These are phyloP conservation scores for Ehretia macrophylla DNA, from an alignment of 257 asterid genomes.

Conservation along the genomic window DNA sequence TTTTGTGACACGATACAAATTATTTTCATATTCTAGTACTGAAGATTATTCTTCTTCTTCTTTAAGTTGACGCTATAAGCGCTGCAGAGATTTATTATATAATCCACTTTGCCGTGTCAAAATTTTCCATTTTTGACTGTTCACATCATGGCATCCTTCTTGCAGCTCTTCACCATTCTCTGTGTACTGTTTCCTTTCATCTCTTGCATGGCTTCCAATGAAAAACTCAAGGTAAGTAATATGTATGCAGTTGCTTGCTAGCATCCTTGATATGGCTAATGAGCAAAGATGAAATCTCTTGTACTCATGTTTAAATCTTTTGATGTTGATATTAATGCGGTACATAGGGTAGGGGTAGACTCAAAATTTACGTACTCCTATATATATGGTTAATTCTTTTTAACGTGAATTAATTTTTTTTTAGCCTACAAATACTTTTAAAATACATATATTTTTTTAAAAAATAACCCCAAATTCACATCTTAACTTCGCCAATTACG, in stretches of 20 bases:
- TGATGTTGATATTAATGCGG: too few species aligned
- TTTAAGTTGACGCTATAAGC: not conserved
- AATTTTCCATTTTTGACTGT: not conserved
- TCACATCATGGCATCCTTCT: not conserved
- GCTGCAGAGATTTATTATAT: not conserved
- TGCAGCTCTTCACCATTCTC: not conserved
- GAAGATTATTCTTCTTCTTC: constrained; percentile 7
- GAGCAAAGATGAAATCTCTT: too few species aligned
- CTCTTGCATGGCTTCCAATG: not conserved
- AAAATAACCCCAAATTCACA: too few species aligned
- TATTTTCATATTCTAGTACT: not conserved
- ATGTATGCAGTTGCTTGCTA: not conserved
- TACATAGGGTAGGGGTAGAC: too few species aligned
- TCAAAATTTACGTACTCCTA: too few species aligned
- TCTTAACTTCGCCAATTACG: too few species aligned
- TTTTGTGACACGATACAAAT: not conserved
- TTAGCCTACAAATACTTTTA: not conserved
- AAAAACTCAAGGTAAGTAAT: not conserved
- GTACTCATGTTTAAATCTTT: too few species aligned
- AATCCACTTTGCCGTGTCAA: not conserved
- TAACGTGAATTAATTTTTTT: not conserved
- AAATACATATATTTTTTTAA: too few species aligned
- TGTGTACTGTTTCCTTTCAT: not conserved
- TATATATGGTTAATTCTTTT: too few species aligned
- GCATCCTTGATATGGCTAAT: too few species aligned